Evolutionary conservation across 805 yeast species (phyloP).

Genomic region (Wickerhamomyces bisporus): DNA sequence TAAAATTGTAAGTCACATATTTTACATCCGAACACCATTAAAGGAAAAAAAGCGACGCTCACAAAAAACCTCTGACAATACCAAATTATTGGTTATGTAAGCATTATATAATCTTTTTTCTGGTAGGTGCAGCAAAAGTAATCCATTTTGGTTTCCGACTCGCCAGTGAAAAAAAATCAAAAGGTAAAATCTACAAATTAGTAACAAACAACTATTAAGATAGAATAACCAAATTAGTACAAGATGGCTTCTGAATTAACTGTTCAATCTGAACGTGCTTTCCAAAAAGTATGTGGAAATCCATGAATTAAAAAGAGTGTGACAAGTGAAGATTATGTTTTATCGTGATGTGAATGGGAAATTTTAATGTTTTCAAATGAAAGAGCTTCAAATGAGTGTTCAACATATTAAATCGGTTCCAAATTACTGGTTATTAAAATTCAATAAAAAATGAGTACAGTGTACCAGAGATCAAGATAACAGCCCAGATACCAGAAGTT

Average conservation of each 20-base stretch:
- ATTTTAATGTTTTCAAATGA: too few relatives aligned
- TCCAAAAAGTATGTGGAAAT: slow-evolving; percentile 98
- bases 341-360: too few relatives aligned
- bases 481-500: too few relatives aligned
- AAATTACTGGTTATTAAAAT: too few relatives aligned
- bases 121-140: not conserved
- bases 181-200: slow-evolving; percentile 1
- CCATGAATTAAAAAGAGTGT: not conserved
- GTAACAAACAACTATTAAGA: not conserved
- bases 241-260: slow-evolving; percentile 99
- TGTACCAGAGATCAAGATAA: too few relatives aligned
- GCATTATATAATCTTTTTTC: not conserved
- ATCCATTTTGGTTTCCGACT: not conserved
- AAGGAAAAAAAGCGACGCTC: not conserved
- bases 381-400: too few relatives aligned
- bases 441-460: too few relatives aligned
- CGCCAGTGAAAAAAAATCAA: slow-evolving; percentile 5
- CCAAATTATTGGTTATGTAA: too few relatives aligned
- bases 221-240: slow-evolving; percentile 23
- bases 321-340: not conserved
- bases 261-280: slow-evolving; percentile 99
- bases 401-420: too few relatives aligned
- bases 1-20: not conserved
- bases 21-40: slow-evolving; percentile 1
- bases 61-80: not conserved